Evolutionary conservation across 805 yeast species (phyloP), one percentile per base, ranked within the genome.

Genomic region (Myxozyma monticola): DNA sequence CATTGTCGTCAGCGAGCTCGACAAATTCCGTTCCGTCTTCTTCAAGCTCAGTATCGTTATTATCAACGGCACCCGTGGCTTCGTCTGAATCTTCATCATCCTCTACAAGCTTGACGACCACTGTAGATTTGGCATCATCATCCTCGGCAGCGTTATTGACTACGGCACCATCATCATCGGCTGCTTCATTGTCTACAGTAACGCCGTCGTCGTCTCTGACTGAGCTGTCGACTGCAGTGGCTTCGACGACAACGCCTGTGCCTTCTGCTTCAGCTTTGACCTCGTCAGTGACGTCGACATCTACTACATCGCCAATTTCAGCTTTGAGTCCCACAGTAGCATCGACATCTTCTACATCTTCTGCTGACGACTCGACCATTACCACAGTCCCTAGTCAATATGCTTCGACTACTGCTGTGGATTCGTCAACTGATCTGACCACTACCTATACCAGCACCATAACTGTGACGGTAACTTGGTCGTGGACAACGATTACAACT

Each of bases 261-360:
- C 38, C 49, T 30, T 21, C 57, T 15, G 40, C 38, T 18, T 17
- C 50, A 24, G 26, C 26, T 14, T 30, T 49, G 2, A 33, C 38
- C 15, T 31, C 57, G 12, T 39, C 61, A 18, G 44, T 44, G 39
- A 37, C 48, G 49, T 54, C 46, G 57, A 49, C 48, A 4, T 8
- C 30, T 10, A 4, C 30, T 20, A 26, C 42, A 8, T 25, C 45
- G 25, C 10, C 47, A 26, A 25, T 25, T 10, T 25, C 56, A 49
- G 61, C 46, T 22, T 54, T 62, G 25, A 49, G 61, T 39, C 37
- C 65, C 30, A 41, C 31, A 28, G 31, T 28, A 10, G 14, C 37
- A 9, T 8, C 37, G 20, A n/a, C 63, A 21, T 25, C 64, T 36
- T 49, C 64, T 15, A 31, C 49, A 3, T 35, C 45, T 14, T 15